Evolutionary conservation across 1,139 yeast species (phyloP).

Genomic region (Diutina ranongensis): DNA sequence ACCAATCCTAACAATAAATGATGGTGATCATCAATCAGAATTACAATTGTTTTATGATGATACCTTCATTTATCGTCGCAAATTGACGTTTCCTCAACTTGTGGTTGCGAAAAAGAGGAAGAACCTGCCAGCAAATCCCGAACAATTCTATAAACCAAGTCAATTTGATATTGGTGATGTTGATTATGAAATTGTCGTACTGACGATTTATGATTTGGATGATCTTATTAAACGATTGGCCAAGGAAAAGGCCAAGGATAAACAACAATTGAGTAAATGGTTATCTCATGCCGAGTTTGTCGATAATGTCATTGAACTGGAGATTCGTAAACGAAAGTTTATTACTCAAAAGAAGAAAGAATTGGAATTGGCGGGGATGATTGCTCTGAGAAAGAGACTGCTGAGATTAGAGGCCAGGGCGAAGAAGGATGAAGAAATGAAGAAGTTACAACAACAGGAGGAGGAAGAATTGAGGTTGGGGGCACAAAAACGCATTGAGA

Average conservation of each 20-base stretch:
- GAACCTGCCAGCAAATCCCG: slow-evolving; percentile 24
- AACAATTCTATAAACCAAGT: slow-evolving; percentile 15
- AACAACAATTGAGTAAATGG: slow-evolving; percentile 12
- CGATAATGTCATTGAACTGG: slow-evolving; percentile 18
- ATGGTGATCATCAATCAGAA: slow-evolving; percentile 16
- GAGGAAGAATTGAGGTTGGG: slow-evolving; percentile 6
- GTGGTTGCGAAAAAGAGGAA: slow-evolving; percentile 31
- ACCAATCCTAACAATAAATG: slow-evolving; percentile 13
- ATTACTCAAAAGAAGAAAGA: slow-evolving; percentile 35
- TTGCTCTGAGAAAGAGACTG: slow-evolving; percentile 39
- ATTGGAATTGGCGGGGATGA: slow-evolving; percentile 32
- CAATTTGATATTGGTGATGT: slow-evolving; percentile 22
- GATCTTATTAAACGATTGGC: slow-evolving; percentile 13
- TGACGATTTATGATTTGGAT: slow-evolving; percentile 23
- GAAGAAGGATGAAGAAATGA: slow-evolving; percentile 21
- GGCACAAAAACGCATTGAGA: slow-evolving; percentile 4
- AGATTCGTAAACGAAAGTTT: slow-evolving; percentile 28
- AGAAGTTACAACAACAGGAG: slow-evolving; percentile 14
- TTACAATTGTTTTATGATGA: slow-evolving; percentile 33
- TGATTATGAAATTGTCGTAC: slow-evolving; percentile 22
- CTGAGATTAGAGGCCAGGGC: slow-evolving; percentile 40
- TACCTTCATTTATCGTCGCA: slow-evolving; percentile 31
- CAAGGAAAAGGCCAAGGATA: slow-evolving; percentile 12
- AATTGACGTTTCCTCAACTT: slow-evolving; percentile 20
- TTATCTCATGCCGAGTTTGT: slow-evolving; percentile 14